Base-by-base conservation (phyloP, 2,329 filamentous ascomycete genomes). In the Pyricularia pennisetigena region DNA sequence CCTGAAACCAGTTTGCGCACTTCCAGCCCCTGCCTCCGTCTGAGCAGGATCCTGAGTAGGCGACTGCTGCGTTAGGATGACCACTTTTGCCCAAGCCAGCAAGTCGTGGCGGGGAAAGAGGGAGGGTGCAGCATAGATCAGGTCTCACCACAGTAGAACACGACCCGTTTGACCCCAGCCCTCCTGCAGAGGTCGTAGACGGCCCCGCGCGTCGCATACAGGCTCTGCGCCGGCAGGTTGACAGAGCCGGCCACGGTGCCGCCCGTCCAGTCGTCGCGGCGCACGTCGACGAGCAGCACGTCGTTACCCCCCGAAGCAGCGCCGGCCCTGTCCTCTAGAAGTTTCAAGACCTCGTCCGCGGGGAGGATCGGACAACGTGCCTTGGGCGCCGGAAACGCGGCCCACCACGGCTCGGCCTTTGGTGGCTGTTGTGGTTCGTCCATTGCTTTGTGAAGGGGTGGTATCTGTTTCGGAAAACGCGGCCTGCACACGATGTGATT, bases 241-340 rank as follows among this genome's bases (percentile, higher is more conserved):
- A 90, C 78, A 0, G 86, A 87, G 2, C 81, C 82, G 9, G 77
- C 77, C 68, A 90, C 84, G 0, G 86, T 88, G 59, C 87, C 88
- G 29, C 88, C 88, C 73, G 82, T 80, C 77, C 82, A 83, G 71
- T 87, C 85, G 3, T 76, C 80, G 29, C 83, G 78, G 23, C 84
- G 80, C n/a, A 86, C 80, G 72, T 86, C 84, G 14, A 86, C 81
- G 3, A 85, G 75, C 23, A 85, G 74, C 64, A 83, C 83, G 8
- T 78, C 74, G 29, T 75, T 74, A 0, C 73, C 72, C 0, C 72
- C 72, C 7, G 32, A 16, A 12, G 74, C 72, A 16, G 73, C 75
- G 2, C 74, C 73, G 23, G 76, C 74, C 68, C 75, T 73, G 7
- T 77, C 74, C 67, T 82, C 78, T 10, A 85, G 77, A 8, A 82